Percentiles rank a stretch among this genome's conserved stretches.
These are phyloP conservation scores for Areca catechu DNA, from an alignment of 176 grass and related monocot species.

Conservation along the genomic window DNA sequence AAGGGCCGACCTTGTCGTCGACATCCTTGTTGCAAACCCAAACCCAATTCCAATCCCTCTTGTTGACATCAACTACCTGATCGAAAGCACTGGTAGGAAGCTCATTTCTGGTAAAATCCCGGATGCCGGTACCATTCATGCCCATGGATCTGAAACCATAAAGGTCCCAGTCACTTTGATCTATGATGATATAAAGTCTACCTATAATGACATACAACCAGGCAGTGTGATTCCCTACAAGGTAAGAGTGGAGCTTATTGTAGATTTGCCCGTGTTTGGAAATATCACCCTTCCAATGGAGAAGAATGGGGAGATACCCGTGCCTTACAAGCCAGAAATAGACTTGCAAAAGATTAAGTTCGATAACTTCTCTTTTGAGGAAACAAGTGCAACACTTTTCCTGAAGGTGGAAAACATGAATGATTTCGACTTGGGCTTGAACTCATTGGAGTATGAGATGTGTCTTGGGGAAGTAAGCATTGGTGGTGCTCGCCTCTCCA, in stretches of 20 bases:
- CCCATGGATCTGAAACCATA: slow-evolving; percentile 52
- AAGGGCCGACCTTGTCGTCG: slow-evolving; percentile 43
- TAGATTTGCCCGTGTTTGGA: slow-evolving; percentile 83
- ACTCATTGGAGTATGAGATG: slow-evolving; percentile 74
- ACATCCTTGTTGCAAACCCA: slow-evolving; percentile 41
- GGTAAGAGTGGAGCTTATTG: slow-evolving; percentile 54
- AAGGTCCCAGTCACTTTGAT: slow-evolving; percentile 47
- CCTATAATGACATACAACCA: slow-evolving; percentile 59
- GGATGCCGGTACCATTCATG: slow-evolving; percentile 62
- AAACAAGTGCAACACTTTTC: slow-evolving; percentile 74
- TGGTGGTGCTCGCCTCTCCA: slow-evolving; percentile 52
- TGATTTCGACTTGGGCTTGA: slow-evolving; percentile 72
- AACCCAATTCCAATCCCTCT: slow-evolving; percentile 68
- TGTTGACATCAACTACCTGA: slow-evolving; percentile 48
- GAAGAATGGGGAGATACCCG: slow-evolving; percentile 69
- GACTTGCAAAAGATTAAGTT: slow-evolving; percentile 95
- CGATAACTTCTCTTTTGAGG: slow-evolving; percentile 77
- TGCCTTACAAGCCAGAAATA: slow-evolving; percentile 91
- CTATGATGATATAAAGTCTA: slow-evolving; percentile 54
- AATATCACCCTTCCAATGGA: slow-evolving; percentile 71
- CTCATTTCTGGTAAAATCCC: slow-evolving; percentile 59
- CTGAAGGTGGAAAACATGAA: slow-evolving; percentile 97
- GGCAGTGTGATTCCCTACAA: slow-evolving; percentile 93
- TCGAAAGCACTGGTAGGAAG: slow-evolving; percentile 56
- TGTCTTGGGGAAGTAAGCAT: slow-evolving; percentile 78